phyloP scores from a whole-genome alignment of 139 green algal genomes.

The Asterochloris sp. region DNA sequence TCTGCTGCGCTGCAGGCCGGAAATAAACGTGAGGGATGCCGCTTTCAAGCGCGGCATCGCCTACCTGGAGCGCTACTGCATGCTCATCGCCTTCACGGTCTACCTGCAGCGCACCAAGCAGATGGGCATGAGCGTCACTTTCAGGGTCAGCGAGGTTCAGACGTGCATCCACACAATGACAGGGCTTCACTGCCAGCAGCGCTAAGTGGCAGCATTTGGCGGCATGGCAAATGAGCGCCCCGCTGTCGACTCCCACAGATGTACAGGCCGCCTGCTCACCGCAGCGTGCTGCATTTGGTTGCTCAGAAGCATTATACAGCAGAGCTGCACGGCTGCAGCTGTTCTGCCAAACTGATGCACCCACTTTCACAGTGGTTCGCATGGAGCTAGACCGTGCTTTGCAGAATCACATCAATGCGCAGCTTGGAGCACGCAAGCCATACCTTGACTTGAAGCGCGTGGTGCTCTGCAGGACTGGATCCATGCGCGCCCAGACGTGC shows the following conservation, averaged over 20 bases:
- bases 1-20: slow-evolving; percentile 31
- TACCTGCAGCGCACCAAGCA: slow-evolving; percentile 65
- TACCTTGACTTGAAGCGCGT: not conserved
- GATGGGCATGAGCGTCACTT: not conserved
- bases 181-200: too few species aligned
- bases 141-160: too few species aligned
- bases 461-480: slow-evolving; percentile 53
- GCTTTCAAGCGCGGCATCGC: slow-evolving; percentile 79
- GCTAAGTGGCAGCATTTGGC: too few species aligned
- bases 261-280: too few species aligned
- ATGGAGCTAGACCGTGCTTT: not conserved
- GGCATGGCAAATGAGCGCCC: too few species aligned
- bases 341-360: too few species aligned
- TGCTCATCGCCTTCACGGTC: slow-evolving; percentile 82
- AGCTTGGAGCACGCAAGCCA: slow-evolving; percentile 5
- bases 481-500: slow-evolving; percentile 52
- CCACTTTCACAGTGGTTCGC: too few species aligned
- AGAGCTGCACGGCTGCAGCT: too few species aligned
- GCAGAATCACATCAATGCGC: not conserved
- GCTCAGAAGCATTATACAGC: too few species aligned
- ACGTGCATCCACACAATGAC: too few species aligned
- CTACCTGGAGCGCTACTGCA: slow-evolving; percentile 92
- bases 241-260: too few species aligned
- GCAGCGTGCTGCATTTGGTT: too few species aligned
- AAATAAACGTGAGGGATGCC: slow-evolving; percentile 59